These are phyloP conservation scores for Lentinula novae-zelandiae DNA, from an alignment of 1,284 basidiomycete genomes.

Conservation along the genomic window DNA sequence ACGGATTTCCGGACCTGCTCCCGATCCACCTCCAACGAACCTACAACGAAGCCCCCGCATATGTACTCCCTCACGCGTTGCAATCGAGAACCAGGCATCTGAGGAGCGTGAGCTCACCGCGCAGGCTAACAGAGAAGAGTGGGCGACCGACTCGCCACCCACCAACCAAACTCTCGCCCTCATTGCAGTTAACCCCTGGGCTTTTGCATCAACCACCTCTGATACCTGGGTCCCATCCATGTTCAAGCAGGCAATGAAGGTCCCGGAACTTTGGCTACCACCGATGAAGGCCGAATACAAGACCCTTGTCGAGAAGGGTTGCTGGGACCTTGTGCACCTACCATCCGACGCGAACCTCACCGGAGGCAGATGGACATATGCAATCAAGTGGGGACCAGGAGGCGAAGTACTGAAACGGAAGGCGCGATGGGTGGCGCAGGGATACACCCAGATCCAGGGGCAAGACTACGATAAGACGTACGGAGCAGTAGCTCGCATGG, in stretches of 20 bases:
- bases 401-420: conserved; percentile 27
- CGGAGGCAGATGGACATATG: conserved; percentile 17
- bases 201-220: background rate
- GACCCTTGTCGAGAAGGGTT: background rate
- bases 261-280: conserved; percentile 3
- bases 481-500: conserved; percentile 27
- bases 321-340: conserved; percentile 11
- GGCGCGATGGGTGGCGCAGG: conserved; percentile 27
- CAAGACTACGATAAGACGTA: conserved; percentile 33
- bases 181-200: background rate
- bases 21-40: too few relatives aligned
- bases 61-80: too few relatives aligned
- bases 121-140: too few relatives aligned
- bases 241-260: conserved; percentile 9
- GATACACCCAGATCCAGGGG: conserved; percentile 29
- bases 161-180: background rate
- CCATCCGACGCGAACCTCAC: conserved; percentile 9
- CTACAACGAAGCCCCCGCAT: too few relatives aligned
- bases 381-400: conserved; percentile 20
- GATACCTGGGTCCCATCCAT: background rate
- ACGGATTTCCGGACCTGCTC: too few relatives aligned
- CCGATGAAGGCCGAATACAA: conserved; percentile 14
- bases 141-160: background rate
- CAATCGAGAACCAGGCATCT: too few relatives aligned
- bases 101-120: too few relatives aligned